A percentile compares a stretch with the other conserved stretches of the same genome.
Evolutionary conservation across 345 rosid species (phyloP).

Genomic region (Sisymbrium irio): DNA sequence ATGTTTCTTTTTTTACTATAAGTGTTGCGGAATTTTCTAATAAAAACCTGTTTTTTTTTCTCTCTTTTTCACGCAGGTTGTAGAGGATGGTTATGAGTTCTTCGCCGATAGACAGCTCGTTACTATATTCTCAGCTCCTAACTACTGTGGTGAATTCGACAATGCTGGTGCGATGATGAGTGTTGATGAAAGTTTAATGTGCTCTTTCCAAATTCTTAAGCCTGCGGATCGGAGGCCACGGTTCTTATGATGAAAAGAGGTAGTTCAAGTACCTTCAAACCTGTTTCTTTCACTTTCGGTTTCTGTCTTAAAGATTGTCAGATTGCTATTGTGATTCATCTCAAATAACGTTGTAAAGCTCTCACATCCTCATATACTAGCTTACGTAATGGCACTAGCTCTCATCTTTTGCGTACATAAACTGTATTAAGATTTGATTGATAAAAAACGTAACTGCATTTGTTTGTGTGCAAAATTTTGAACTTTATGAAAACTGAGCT

Average conservation of each 20-base stretch:
- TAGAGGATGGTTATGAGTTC: constrained; percentile 95
- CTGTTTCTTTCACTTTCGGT: neutral
- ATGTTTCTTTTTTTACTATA: neutral
- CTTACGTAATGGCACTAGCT: neutral
- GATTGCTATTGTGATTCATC: neutral
- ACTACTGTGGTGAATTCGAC: constrained; percentile 95
- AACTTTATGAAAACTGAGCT: neutral
- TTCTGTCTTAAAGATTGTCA: neutral
- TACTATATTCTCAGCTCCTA: constrained; percentile 93
- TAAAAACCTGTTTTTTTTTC: neutral
- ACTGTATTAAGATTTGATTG: neutral
- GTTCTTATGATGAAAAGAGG: constrained; percentile 51
- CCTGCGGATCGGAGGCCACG: constrained; percentile 63
- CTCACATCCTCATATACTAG: neutral
- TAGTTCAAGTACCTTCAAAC: constrained; percentile 23
- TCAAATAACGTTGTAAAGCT: neutral
- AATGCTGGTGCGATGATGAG: constrained; percentile 99
- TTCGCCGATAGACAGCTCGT: constrained; percentile 90
- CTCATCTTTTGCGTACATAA: neutral
- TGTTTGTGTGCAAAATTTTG: neutral
- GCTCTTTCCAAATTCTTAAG: constrained; percentile 94
- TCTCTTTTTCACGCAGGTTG: constrained; percentile 45
- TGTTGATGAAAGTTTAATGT: constrained; percentile 93
- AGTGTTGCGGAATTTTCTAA: neutral
- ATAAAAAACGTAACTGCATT: neutral